These are phyloP conservation scores for Hypoxylon sp. DNA, from an alignment of 2,329 filamentous ascomycete genomes.

Conservation along the genomic window DNA sequence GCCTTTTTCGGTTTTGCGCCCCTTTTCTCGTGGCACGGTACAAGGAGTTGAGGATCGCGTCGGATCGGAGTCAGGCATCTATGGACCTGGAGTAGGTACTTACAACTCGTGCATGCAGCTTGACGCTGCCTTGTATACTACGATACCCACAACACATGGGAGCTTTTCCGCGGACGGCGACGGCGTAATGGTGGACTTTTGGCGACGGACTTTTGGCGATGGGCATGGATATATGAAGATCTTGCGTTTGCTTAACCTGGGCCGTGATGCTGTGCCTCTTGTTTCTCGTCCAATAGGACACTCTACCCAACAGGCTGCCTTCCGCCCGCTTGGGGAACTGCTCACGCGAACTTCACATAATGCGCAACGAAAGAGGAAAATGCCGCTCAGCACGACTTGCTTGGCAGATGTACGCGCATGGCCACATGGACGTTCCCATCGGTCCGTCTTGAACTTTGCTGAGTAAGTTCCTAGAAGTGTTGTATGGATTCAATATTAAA, in stretches of 20 bases:
- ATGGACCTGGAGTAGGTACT: no score
- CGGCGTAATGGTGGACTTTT: no score
- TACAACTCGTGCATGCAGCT: no score
- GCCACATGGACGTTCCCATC: neutral
- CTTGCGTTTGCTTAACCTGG: neutral
- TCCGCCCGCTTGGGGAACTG: neutral
- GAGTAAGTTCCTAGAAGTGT: neutral
- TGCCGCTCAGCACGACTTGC: neutral
- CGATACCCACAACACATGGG: no score
- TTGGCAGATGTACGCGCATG: neutral
- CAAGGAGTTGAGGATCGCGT: neutral
- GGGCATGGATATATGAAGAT: neutral
- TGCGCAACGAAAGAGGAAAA: neutral
- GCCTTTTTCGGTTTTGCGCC: no score
- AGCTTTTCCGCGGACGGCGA: no score
- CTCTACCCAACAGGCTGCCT: neutral
- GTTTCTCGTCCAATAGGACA: no score
- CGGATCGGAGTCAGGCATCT: no score
- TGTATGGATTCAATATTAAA: neutral
- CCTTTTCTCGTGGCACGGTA: no score
- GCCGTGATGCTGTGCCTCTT: neutral
- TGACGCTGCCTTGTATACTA: no score
- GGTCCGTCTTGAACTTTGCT: neutral
- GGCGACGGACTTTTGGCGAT: no score
- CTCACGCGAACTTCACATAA: neutral